These are phyloP conservation scores for Starmerella stellata DNA, from an alignment of 805 yeast genomes.

Conservation along the genomic window DNA sequence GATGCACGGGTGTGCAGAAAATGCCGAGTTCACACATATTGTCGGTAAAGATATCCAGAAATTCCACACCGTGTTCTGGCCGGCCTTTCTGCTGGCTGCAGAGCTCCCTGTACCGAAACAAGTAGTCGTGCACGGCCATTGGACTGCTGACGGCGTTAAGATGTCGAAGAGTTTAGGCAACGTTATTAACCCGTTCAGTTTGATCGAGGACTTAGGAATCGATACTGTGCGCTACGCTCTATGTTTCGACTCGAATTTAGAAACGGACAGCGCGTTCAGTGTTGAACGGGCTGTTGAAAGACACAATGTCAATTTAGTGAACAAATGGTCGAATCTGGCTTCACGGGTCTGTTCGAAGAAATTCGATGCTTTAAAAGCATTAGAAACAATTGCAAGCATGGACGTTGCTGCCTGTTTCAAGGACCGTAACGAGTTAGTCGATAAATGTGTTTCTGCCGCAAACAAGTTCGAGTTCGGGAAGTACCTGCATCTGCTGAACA, in stretches of 20 bases:
- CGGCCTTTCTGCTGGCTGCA: constrained; percentile 73
- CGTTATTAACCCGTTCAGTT: constrained; percentile 75
- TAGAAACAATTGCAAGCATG: neutral
- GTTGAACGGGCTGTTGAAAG: constrained; percentile 35
- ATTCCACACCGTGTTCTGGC: constrained; percentile 91
- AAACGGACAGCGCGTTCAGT: constrained; percentile 62
- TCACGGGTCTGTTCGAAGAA: constrained; percentile 56
- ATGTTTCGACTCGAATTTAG: constrained; percentile 55
- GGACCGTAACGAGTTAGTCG: constrained; percentile 24
- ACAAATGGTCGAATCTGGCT: constrained; percentile 66
- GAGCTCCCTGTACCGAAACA: constrained; percentile 49
- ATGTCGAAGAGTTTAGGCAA: constrained; percentile 91
- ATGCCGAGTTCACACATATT: constrained; percentile 62
- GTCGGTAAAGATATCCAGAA: constrained; percentile 82
- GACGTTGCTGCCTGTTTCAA: neutral
- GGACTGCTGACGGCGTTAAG: constrained; percentile 76
- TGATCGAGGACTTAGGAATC: constrained; percentile 44
- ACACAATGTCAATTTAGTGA: constrained; percentile 38
- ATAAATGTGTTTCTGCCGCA: constrained; percentile 39
- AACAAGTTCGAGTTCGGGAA: constrained; percentile 40
- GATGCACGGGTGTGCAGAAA: constrained; percentile 13
- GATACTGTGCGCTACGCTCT: constrained; percentile 49
- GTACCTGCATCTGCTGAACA: constrained; percentile 21
- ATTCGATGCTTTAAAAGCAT: constrained; percentile 31
- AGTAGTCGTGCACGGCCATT: constrained; percentile 81